Percentiles rank a stretch among this genome's conserved stretches.
phyloP scores from a whole-genome alignment of 306 rosid species.

The Pyrus betulifolia region DNA sequence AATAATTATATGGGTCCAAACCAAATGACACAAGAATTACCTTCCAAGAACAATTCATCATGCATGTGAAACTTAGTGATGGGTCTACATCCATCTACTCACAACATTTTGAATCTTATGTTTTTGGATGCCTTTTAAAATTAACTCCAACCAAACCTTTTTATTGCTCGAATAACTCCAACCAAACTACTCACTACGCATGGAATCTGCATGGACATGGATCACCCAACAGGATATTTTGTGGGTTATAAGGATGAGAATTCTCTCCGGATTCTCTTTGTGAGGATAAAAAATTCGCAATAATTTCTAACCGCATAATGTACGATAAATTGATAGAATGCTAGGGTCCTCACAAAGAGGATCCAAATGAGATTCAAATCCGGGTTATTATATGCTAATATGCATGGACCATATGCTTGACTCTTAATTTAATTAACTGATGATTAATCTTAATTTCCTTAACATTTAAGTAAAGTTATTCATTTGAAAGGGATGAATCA shows the following conservation, averaged over 20 bases:
- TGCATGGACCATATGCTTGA: no score
- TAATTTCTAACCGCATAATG: rapidly evolving
- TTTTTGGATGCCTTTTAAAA: neutral
- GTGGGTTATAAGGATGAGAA: no score
- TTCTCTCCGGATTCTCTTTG: rapidly evolving
- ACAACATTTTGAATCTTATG: neutral
- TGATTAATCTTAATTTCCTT: neutral
- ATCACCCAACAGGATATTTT: no score
- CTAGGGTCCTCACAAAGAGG: no score
- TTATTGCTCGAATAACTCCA: neutral
- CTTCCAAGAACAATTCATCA: neutral
- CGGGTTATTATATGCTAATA: no score
- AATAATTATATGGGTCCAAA: neutral
- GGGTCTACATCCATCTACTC: conserved; percentile 1
- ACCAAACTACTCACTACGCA: neutral
- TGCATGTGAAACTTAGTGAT: conserved; percentile 2
- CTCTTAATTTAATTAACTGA: no score
- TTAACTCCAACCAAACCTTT: neutral
- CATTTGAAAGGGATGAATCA: neutral
- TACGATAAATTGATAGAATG: no score
- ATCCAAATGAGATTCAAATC: no score
- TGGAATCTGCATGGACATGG: neutral
- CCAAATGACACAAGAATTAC: neutral
- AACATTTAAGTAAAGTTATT: neutral
- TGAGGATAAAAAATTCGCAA: no score